Base-by-base conservation (phyloP, 2,329 filamentous ascomycete genomes). In the Alternaria alternata region DNA sequence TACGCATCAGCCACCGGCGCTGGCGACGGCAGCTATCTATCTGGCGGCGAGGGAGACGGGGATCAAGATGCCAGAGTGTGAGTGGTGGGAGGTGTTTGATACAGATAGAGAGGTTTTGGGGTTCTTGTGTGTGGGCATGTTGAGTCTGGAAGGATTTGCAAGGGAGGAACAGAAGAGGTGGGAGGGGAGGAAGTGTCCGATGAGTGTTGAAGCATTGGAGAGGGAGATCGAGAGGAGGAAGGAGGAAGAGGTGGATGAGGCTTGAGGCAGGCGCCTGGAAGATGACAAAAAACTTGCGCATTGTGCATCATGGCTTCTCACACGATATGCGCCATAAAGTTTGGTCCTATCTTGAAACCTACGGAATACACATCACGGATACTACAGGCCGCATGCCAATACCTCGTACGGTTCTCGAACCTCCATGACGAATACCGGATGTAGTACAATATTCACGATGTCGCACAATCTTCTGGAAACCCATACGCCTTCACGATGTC, bases 51-150 rank as follows among this genome's bases (percentile, higher is more conserved):
- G 89, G 44, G 93, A 98, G 67, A 77, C 87, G 1, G 89, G 86
- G 0, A 87, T 91, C 12, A 93, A 92, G 76, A 85, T 97, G 80
- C 93, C 94, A 0, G 91, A 91, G 64, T 87, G 87, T 48, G 89
- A 92, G 64, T 99, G 95, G 95, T 99, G 95, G 95, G 94, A 97
- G 78, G 92, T 98, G 0, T 98, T 98, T 77, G 95, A 99, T 78
- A 92, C 95, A 7, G 94, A 97, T 71, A 85, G 95, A 51, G 95
- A 99, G 81, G 93, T 97, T 76, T 83, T 99, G 36, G 95, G 95
- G 0, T 98, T 98, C 69, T 79, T 98, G 59, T 93, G 96, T 4
- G 92, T 97, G 11, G 93, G 86, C 0, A 87, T 97, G 86, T 83
- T 88, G 63, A 97, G 94, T 71, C 81, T 96, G 55, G 89, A 91